Percentiles rank a stretch among this genome's conserved stretches.
Evolutionary conservation across 768 basidiomycete genomes (phyloP).

Genomic region (Termitomyces sp.): DNA sequence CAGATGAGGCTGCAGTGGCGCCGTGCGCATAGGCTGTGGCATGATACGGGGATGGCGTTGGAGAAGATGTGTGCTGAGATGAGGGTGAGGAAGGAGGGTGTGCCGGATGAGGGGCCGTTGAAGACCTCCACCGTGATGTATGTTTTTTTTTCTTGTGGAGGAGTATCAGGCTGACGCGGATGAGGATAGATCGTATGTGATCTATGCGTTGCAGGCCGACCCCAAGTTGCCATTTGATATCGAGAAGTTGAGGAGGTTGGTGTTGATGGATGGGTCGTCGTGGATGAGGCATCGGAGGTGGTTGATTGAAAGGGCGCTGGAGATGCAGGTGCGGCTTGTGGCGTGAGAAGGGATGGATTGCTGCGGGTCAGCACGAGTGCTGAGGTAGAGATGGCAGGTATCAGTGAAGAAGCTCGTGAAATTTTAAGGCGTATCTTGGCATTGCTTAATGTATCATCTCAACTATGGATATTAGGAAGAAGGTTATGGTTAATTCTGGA

Average conservation of each 20-base stretch:
- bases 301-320: slow-evolving; percentile 13
- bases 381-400: not conserved
- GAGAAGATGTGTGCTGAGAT: slow-evolving; percentile 25
- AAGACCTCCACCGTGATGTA: slow-evolving; percentile 27
- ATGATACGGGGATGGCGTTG: slow-evolving; percentile 19
- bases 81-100: slow-evolving; percentile 13
- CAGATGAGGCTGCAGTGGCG: slow-evolving; percentile 21
- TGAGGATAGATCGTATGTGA: slow-evolving; percentile 23
- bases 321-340: not conserved
- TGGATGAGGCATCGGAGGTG: slow-evolving; percentile 24
- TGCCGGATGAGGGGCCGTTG: slow-evolving; percentile 13
- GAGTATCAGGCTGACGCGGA: not conserved
- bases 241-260: slow-evolving; percentile 20
- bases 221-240: slow-evolving; percentile 23
- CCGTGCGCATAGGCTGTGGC: slow-evolving; percentile 30
- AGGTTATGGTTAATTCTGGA: not conserved
- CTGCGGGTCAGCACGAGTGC: not conserved
- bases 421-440: not conserved
- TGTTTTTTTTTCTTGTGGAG: slow-evolving; percentile 4
- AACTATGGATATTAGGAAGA: not conserved
- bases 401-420: not conserved
- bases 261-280: slow-evolving; percentile 25
- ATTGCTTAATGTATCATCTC: not conserved
- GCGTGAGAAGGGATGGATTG: not conserved
- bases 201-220: slow-evolving; percentile 24